Percentiles rank a stretch among this genome's conserved stretches.
Evolutionary conservation across 805 yeast species (phyloP).

Genomic region (Yarrowia keelungensis): DNA sequence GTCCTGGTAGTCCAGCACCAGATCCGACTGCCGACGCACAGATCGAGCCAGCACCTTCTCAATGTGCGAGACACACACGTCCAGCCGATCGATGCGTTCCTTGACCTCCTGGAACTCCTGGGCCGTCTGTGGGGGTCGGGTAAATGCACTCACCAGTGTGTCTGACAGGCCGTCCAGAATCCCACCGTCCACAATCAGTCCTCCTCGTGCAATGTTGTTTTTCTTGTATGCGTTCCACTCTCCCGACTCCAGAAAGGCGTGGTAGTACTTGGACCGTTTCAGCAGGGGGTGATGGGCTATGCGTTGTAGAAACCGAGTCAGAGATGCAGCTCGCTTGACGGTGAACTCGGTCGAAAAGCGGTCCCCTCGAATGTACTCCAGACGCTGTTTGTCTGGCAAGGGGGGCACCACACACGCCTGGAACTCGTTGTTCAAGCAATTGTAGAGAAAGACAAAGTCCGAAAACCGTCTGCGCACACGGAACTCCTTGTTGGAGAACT

Average conservation of each 20-base stretch:
- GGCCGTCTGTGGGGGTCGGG: conserved; percentile 67
- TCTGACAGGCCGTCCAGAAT: conserved; percentile 86
- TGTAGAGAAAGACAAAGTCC: conserved; percentile 81
- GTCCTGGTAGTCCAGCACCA: conserved; percentile 74
- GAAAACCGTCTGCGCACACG: conserved; percentile 80
- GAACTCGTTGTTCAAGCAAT: conserved; percentile 74
- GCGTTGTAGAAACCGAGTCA: conserved; percentile 76
- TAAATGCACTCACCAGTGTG: conserved; percentile 90
- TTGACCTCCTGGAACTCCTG: conserved; percentile 83
- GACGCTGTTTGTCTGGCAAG: conserved; percentile 86
- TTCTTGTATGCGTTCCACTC: conserved; percentile 72
- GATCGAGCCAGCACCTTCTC: conserved; percentile 80
- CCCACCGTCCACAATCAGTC: conserved; percentile 46
- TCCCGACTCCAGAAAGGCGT: conserved; percentile 71
- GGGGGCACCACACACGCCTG: conserved; percentile 93
- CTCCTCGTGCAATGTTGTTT: conserved; percentile 31
- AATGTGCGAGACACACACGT: conserved; percentile 78
- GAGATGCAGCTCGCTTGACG: conserved; percentile 76
- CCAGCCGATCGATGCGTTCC: conserved; percentile 81
- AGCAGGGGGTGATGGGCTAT: conserved; percentile 75
- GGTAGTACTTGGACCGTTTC: conserved; percentile 71
- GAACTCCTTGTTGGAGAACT: conserved; percentile 56
- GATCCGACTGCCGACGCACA: conserved; percentile 71
- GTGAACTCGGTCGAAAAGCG: conserved; percentile 88
- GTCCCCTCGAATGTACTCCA: conserved; percentile 93